These are phyloP conservation scores for Naganishia sp. DNA, from an alignment of 1,284 basidiomycete species.

Conservation along the genomic window DNA sequence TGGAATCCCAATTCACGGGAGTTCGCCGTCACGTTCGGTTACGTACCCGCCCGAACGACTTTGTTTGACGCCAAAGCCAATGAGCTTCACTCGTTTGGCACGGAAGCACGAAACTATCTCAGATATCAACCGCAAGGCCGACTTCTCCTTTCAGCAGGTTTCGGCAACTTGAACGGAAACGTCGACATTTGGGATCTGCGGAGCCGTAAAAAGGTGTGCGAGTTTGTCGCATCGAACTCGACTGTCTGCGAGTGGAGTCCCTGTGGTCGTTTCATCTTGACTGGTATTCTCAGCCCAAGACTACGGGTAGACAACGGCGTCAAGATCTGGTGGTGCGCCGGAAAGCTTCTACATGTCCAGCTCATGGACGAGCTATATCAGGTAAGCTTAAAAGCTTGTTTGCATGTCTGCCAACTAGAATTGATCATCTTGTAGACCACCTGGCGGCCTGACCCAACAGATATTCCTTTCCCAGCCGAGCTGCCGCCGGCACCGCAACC, in stretches of 20 bases:
- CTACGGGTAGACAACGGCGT: conserved; percentile 96
- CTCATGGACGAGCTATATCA: conserved; percentile 84
- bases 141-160: conserved; percentile 85
- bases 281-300: conserved; percentile 89
- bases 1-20: conserved; percentile 99
- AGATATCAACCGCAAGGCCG: conserved; percentile 93
- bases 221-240: conserved; percentile 79
- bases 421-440: conserved; percentile 54
- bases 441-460: conserved; percentile 77
- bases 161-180: conserved; percentile 93
- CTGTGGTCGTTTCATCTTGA: conserved; percentile 87
- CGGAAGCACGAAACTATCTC: conserved; percentile 85
- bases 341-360: conserved; percentile 79
- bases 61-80: conserved; percentile 89
- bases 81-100: conserved; percentile 85
- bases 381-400: conserved; percentile 71
- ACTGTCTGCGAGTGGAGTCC: conserved; percentile 94
- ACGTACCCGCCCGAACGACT: conserved; percentile 92
- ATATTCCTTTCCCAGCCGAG: conserved; percentile 67
- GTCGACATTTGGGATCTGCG: conserved; percentile 90
- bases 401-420: not conserved
- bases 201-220: conserved; percentile 75
- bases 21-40: conserved; percentile 94
- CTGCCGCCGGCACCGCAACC: conserved; percentile 76
- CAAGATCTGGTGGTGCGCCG: conserved; percentile 92